A percentile compares a stretch with the other conserved stretches of the same genome.
phyloP scores from a whole-genome alignment of 768 basidiomycete species.

The Lentinula aciculospora region DNA sequence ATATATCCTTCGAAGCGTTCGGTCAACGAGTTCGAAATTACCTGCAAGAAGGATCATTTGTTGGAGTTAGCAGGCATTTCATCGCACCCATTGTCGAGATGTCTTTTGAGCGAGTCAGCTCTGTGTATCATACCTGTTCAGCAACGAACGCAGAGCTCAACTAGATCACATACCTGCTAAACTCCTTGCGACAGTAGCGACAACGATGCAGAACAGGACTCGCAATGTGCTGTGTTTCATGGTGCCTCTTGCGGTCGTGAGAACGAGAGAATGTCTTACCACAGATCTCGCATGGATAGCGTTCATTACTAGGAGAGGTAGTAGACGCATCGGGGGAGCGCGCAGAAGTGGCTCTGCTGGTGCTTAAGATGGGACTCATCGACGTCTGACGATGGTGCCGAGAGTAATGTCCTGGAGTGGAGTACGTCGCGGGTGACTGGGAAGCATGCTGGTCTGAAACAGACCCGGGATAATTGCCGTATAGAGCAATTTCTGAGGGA shows the following conservation, averaged over 20 bases:
- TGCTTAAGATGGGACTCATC: slow-evolving; percentile 11
- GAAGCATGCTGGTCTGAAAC: slow-evolving; percentile 14
- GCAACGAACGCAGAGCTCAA: not conserved
- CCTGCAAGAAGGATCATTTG: not conserved
- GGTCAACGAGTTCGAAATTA: not conserved
- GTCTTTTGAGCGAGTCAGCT: slow-evolving; percentile 62
- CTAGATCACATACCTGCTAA: slow-evolving; percentile 48
- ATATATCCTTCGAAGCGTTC: not conserved
- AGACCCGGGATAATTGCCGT: slow-evolving; percentile 23
- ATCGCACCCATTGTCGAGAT: slow-evolving; percentile 70
- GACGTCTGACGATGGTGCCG: slow-evolving; percentile 3
- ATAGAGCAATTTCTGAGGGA: slow-evolving; percentile 35
- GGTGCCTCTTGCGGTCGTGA: slow-evolving; percentile 79
- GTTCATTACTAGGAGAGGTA: slow-evolving; percentile 46
- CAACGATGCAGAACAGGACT: slow-evolving; percentile 65
- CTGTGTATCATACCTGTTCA: not conserved
- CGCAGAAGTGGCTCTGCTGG: not conserved
- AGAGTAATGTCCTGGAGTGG: slow-evolving; percentile 11
- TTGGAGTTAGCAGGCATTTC: slow-evolving; percentile 1
- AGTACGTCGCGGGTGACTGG: slow-evolving; percentile 9
- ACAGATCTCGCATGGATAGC: slow-evolving; percentile 69
- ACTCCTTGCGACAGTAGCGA: slow-evolving; percentile 69
- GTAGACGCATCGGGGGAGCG: slow-evolving; percentile 25
- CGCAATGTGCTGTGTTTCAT: slow-evolving; percentile 68
- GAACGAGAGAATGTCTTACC: slow-evolving; percentile 76